phyloP scores from a whole-genome alignment of 169 alveolate species.

The Plasmodium falciparum region DNA sequence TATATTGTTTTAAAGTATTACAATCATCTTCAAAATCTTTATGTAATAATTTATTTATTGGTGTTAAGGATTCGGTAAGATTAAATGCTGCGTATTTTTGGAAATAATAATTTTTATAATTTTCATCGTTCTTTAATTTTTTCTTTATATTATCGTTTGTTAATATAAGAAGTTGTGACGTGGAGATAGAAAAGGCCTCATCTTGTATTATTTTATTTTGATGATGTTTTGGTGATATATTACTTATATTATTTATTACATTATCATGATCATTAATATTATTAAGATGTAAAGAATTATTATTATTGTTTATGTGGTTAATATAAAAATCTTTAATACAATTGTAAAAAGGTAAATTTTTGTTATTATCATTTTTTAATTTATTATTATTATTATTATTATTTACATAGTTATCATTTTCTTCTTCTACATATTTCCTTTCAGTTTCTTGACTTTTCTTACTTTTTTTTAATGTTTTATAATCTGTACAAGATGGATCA shows the following conservation, averaged over 20 bases:
- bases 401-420: not conserved
- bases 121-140: slow-evolving; percentile 16
- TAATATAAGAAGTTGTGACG: not conserved
- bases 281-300: not conserved
- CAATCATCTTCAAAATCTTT: slow-evolving; percentile 26
- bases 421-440: not conserved
- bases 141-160: slow-evolving; percentile 10
- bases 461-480: not conserved
- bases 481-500: not conserved
- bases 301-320: slow-evolving; percentile 11
- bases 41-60: slow-evolving; percentile 29
- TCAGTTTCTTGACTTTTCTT: not conserved
- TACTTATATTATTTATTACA: not conserved
- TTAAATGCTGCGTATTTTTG: slow-evolving; percentile 25
- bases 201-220: no score
- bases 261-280: not conserved
- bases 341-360: slow-evolving; percentile 21
- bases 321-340: slow-evolving; percentile 17
- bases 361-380: slow-evolving; percentile 10
- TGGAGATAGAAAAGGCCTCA: no score
- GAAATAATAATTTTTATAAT: slow-evolving; percentile 14
- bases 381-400: not conserved
- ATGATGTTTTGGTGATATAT: no score
- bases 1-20: slow-evolving; percentile 21
- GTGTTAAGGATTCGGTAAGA: slow-evolving; percentile 41